Base-by-base conservation (phyloP, 1,284 basidiomycete species). In the Irpex sp. region DNA sequence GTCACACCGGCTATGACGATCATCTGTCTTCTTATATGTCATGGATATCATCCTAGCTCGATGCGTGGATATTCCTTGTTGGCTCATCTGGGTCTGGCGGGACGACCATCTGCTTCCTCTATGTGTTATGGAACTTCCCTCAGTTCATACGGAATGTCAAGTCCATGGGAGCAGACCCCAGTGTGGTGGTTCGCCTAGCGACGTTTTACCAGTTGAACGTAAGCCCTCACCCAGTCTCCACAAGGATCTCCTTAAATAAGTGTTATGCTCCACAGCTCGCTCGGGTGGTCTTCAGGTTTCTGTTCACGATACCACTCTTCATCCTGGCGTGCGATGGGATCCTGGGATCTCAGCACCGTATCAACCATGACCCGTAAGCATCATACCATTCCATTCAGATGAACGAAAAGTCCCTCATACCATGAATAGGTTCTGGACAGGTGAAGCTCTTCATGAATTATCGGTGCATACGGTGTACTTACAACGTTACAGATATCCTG, bases 191-290 rank as follows among this genome's bases (percentile, higher is more conserved):
- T 15, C 78, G 90, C 58, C 78, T 92, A 0, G 77, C 84, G 19
- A 89, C 83, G 1, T 92, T 90, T 70, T 90, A 87, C 71, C 82
- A 88, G 61, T 76, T 92, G n/a, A 92, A 92, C 68, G 90, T 91
- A 61, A 65, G 89, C 74, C 36, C 54, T 7, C 46, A 4, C 17
- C 59, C 26, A 35, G 36, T 55, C 36, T n/a, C 58, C 62, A 11
- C 64, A 67, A 35, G 60, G 47, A 31, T 11, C 11, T 31, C 8
- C 1, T 1, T 15, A 1, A 39, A 57, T 13, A 35, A 56, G 26
- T 55, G 54, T 49, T 33, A 33, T 43, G 56, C 5, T 33, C 63
- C 60, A 26, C 66, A 90, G 87, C 77, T 82, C 63, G 80, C 82
- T 57, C 83, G 89, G 26, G 83, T 92, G 54, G 71, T 84, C 11